A percentile compares a stretch with the other conserved stretches of the same genome.
phyloP scores from a whole-genome alignment of 495 filamentous ascomycete genomes.

The Apodospora peruviana region DNA sequence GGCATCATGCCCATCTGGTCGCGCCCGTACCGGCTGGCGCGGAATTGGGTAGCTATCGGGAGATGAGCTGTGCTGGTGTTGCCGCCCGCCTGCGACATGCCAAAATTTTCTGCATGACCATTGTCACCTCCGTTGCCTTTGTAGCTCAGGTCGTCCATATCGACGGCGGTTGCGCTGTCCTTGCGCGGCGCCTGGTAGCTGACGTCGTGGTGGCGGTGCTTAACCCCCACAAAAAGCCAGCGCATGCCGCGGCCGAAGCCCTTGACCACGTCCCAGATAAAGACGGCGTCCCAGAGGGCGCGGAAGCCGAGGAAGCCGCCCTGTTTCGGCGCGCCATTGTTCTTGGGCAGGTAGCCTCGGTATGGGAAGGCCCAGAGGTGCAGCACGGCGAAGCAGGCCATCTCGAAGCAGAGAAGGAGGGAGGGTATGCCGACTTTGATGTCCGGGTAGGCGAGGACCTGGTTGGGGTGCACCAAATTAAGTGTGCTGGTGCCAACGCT shows the following conservation, averaged over 20 bases:
- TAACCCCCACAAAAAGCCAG: constrained; percentile 74
- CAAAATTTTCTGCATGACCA: constrained; percentile 11
- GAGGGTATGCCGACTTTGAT: constrained; percentile 77
- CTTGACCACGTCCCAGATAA: constrained; percentile 79
- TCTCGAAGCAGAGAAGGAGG: constrained; percentile 78
- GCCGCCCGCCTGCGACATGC: constrained; percentile 19
- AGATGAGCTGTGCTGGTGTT: constrained; percentile 31
- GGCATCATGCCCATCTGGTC: background rate
- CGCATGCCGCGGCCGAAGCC: constrained; percentile 68
- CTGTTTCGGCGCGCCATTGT: constrained; percentile 46
- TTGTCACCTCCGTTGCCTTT: constrained; percentile 7
- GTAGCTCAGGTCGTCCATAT: constrained; percentile 29
- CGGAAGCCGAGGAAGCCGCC: constrained; percentile 58
- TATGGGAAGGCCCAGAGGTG: constrained; percentile 83
- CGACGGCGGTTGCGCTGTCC: constrained; percentile 3
- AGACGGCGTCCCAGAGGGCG: constrained; percentile 67
- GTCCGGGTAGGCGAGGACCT: constrained; percentile 62
- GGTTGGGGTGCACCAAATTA: constrained; percentile 55
- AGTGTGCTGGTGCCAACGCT: constrained; percentile 59
- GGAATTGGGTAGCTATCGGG: constrained; percentile 39
- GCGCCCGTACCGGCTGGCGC: constrained; percentile 22
- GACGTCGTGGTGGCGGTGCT: constrained; percentile 39
- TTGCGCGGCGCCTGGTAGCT: constrained; percentile 30
- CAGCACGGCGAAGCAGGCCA: constrained; percentile 74
- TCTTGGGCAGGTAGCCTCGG: constrained; percentile 17